Evolutionary conservation across 2,329 filamentous ascomycete species (phyloP), one percentile per base, ranked within the genome.

Genomic region (Passalora sequoiae): DNA sequence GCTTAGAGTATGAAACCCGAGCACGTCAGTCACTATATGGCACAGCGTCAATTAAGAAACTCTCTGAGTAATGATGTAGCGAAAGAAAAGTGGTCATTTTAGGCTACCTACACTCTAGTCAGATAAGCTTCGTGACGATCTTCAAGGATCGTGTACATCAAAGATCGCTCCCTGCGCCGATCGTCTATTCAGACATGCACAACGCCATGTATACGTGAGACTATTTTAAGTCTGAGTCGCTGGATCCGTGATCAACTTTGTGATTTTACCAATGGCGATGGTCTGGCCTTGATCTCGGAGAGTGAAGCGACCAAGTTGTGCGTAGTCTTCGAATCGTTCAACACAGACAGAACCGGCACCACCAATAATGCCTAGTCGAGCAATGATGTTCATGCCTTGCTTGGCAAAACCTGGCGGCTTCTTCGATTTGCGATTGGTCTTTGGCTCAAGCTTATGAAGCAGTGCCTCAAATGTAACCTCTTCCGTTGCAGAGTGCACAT

Each of bases 191-290:
- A 36, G 33, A 16, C 33, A 36, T 24, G 33, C 33, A 16, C 13
- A 15, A 27, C 10, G 20, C n/a, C 15, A n/a, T 13, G n/a, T 20
- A 24, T 42, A 20, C 19, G n/a, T n/a, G n/a, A n/a, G 17, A 22
- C 15, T 13, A 24, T 8, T 36, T 29, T 50, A 53, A 33, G 55
- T 53, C 29, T 49, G 54, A 40, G 46, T 46, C 24, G 46, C 31
- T 20, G 47, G 44, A 50, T 74, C 69, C 3, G 68, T 72, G 56
- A 86, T 80, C 49, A 98, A 78, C 77, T 89, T 96, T 47, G 88
- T 96, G 66, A 98, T 94, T 79, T 98, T 98, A 62, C 92, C 92
- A 71, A 98, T 98, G 44, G 92, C 92, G 72, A 98, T 96, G 0
- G 92, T 98, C 85, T 97, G 91, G 60, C 92, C 92, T 83, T 97